Conservation (phyloP, 1,284 basidiomycete species). For the Irpex rosettiformis region DNA sequence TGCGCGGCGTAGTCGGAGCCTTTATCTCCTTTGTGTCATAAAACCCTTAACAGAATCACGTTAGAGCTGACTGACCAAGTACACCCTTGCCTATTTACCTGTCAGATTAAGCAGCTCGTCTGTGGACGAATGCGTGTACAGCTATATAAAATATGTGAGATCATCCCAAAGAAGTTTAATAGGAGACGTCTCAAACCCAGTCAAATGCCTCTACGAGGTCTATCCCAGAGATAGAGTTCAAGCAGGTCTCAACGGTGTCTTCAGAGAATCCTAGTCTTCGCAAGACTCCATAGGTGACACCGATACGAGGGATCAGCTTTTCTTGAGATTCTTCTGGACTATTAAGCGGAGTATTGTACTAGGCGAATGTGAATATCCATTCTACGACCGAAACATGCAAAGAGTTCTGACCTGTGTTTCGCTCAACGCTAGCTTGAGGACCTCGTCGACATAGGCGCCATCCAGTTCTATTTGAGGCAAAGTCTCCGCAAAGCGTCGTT, state of each 20-base stretch:
- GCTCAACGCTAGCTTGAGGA: conserved; percentile 39
- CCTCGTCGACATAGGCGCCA: conserved; percentile 50
- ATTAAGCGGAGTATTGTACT: conserved; percentile 5
- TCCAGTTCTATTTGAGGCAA: conserved; percentile 70
- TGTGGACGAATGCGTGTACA: conserved; percentile 66
- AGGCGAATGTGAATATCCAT: conserved; percentile 32
- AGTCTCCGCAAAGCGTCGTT: conserved; percentile 71
- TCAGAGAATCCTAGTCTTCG: conserved; percentile 81
- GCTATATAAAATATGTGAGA: conserved; percentile 38
- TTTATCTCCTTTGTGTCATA: conserved; percentile 20
- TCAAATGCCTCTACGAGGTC: conserved; percentile 91
- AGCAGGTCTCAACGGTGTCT: conserved; percentile 65
- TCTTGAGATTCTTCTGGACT: conserved; percentile 57
- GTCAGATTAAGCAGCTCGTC: conserved; percentile 46
- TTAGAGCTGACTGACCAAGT: neutral
- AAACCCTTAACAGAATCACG: neutral
- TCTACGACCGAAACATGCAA: conserved; percentile 19
- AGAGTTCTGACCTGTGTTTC: neutral
- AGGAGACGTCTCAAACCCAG: conserved; percentile 61
- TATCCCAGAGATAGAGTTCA: conserved; percentile 58
- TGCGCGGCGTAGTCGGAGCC: conserved; percentile 16
- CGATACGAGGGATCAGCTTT: conserved; percentile 70
- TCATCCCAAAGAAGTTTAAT: neutral
- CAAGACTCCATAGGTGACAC: conserved; percentile 81
- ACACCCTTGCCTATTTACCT: conserved; percentile 1